Evolutionary conservation across 2,329 filamentous ascomycete genomes (phyloP).

Genomic region (Xylaria sp.): DNA sequence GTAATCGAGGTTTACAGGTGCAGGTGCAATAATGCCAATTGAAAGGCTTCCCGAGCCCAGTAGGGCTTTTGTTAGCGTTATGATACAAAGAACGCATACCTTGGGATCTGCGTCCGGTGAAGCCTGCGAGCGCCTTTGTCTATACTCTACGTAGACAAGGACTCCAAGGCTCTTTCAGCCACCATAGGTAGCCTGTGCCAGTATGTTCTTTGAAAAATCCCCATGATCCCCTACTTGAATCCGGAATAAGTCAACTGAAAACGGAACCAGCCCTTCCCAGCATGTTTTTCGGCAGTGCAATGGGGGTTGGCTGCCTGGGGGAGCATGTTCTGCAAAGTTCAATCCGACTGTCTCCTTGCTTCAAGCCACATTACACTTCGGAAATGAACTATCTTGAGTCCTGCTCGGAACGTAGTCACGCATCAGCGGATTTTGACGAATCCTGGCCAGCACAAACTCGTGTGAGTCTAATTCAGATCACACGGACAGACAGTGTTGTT

Average conservation of each 20-base stretch:
- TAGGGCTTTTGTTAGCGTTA: constrained; percentile 14
- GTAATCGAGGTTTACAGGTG: not conserved
- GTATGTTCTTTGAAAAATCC: not conserved
- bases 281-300: not conserved
- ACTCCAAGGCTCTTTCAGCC: not conserved
- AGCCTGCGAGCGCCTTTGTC: constrained; percentile 9
- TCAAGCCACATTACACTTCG: not conserved
- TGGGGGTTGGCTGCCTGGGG: not conserved
- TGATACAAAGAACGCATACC: constrained; percentile 14
- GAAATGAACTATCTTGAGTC: not conserved
- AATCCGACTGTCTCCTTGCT: not conserved
- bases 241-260: not conserved
- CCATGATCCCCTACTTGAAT: not conserved
- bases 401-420: not conserved
- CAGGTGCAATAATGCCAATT: not conserved
- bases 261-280: not conserved
- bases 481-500: too few relatives aligned
- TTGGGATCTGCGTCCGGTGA: constrained; percentile 8
- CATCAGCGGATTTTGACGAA: too few relatives aligned
- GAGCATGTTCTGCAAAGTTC: not conserved
- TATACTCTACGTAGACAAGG: not conserved
- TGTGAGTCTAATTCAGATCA: too few relatives aligned
- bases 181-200: not conserved
- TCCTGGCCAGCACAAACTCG: too few relatives aligned
- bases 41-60: not conserved